Base-by-base conservation (phyloP, 192 early-diverging fungal genomes). In the Obelidium mucronatum region DNA sequence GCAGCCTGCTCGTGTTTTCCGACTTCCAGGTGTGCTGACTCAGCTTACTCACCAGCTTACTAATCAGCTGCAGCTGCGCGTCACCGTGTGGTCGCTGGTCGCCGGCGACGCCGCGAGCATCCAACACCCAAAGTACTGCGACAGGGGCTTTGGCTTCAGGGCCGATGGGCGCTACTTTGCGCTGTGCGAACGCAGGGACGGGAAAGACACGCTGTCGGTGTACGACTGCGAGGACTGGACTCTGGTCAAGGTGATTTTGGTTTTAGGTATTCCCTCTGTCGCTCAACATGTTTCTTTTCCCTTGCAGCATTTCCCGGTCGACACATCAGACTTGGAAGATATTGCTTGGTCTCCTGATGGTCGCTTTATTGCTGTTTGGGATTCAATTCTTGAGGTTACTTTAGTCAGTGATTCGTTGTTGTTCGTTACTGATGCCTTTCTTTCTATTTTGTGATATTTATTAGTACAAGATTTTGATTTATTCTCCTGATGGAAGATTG, bases 291-390 rank as follows among this genome's bases (percentile, higher is more conserved):
- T 51, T 51, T 51, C 58, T 30, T 48, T 59, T 3, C 33, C 33
- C 24, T 30, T 48, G 28, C 76, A 94, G 93, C 78, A 86, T n/a
- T 92, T 93, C 68, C 76, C 80, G 31, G 68, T 89, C 0, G 92
- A 93, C 40, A 92, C 94, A 2, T 78, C 77, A 19, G 94, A 97
- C 84, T 63, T 91, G 5, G 89, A 91, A 40, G 87, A 94, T 69
- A 77, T 97, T 34, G 79, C 84, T 19, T 95, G 94, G 93, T 96
- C 94, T 33, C 95, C 95, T 0, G 91, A 97, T 76, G 94, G 94
- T 22, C 80, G 84, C 31, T 93, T 83, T 66, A 86, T 97, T 73
- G 90, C 87, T 5, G 88, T 89, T 0, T 94, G 91, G 91, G 94
- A 96, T 44, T 86, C 90, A 24, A 75, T 82, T 8, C 68, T 92